phyloP scores from a whole-genome alignment of 768 basidiomycete species.

The Suillus luteus region DNA sequence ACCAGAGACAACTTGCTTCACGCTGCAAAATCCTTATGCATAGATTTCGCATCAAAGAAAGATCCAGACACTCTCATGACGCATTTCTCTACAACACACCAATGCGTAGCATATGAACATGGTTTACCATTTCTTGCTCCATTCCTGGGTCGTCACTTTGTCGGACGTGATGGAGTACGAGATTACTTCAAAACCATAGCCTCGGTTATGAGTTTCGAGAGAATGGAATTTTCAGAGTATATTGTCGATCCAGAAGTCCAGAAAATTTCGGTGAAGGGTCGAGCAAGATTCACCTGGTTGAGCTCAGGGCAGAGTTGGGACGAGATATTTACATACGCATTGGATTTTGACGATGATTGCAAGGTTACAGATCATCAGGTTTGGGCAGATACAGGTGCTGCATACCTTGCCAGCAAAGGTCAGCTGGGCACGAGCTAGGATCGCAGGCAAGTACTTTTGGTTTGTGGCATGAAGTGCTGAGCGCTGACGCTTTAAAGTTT shows the following conservation, averaged over 20 bases:
- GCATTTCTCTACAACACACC: conserved; percentile 50
- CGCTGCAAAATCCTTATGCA: conserved; percentile 51
- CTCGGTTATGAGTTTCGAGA: conserved; percentile 48
- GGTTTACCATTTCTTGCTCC: conserved; percentile 56
- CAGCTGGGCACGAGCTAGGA: conserved; percentile 27
- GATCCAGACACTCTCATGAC: conserved; percentile 45
- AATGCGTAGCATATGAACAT: conserved; percentile 52
- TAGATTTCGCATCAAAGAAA: conserved; percentile 50
- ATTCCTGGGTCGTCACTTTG: conserved; percentile 58
- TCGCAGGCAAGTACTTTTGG: conserved; percentile 13
- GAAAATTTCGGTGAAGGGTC: conserved; percentile 58
- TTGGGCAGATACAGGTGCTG: conserved; percentile 69
- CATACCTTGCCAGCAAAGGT: conserved; percentile 60
- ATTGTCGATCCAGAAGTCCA: conserved; percentile 50
- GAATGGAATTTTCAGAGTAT: conserved; percentile 57
- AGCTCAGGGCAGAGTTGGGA: conserved; percentile 56
- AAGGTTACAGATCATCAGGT: conserved; percentile 64
- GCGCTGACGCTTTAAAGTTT: background rate
- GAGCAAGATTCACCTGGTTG: conserved; percentile 57
- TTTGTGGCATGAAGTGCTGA: background rate
- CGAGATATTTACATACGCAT: conserved; percentile 59
- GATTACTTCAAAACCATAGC: conserved; percentile 53
- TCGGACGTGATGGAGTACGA: conserved; percentile 43
- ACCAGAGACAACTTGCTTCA: conserved; percentile 40
- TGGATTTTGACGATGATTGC: conserved; percentile 59